These are phyloP conservation scores for Stephanodiscus minutulus DNA, from an alignment of 108 stramenopile species.

Conservation along the genomic window DNA sequence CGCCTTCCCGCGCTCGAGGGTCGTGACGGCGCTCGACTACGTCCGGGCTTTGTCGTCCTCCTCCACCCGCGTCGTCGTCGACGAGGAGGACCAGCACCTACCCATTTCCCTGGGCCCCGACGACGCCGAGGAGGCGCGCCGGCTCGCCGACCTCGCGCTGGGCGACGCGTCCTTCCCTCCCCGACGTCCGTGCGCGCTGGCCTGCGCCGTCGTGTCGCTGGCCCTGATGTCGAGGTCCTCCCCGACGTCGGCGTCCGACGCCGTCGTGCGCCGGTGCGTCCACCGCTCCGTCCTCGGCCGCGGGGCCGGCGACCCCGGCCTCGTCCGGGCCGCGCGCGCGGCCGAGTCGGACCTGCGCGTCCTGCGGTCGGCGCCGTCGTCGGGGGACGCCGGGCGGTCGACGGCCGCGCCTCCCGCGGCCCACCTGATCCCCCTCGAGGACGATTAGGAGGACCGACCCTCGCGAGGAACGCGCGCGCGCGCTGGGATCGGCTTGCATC, in stretches of 20 bases:
- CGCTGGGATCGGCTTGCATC: not conserved
- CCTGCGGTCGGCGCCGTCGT: not conserved
- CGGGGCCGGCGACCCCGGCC: not conserved
- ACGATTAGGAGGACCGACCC: not conserved
- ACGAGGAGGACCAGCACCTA: not conserved
- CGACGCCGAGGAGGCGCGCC: slow-evolving; percentile 23
- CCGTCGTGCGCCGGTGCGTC: slow-evolving; percentile 20
- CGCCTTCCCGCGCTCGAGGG: slow-evolving; percentile 25
- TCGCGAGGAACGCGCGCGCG: not conserved
- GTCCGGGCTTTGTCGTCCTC: slow-evolving; percentile 20
- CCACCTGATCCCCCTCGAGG: slow-evolving; percentile 24
- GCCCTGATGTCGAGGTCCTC: slow-evolving; percentile 10
- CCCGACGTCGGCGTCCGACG: not conserved
- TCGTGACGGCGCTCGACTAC: slow-evolving; percentile 34
- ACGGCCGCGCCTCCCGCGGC: not conserved
- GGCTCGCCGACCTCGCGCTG: slow-evolving; percentile 19
- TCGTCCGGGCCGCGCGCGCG: slow-evolving; percentile 6
- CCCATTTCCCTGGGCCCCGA: slow-evolving; percentile 1
- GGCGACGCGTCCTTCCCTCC: not conserved
- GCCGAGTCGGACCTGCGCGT: slow-evolving; percentile 4
- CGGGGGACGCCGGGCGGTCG: not conserved
- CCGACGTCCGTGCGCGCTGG: slow-evolving; percentile 24
- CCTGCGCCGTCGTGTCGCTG: slow-evolving; percentile 26
- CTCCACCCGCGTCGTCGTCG: not conserved
- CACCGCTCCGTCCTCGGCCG: slow-evolving; percentile 20